These are phyloP conservation scores for Forsythia viridissima DNA, from an alignment of 257 asterid genomes.

Conservation along the genomic window DNA sequence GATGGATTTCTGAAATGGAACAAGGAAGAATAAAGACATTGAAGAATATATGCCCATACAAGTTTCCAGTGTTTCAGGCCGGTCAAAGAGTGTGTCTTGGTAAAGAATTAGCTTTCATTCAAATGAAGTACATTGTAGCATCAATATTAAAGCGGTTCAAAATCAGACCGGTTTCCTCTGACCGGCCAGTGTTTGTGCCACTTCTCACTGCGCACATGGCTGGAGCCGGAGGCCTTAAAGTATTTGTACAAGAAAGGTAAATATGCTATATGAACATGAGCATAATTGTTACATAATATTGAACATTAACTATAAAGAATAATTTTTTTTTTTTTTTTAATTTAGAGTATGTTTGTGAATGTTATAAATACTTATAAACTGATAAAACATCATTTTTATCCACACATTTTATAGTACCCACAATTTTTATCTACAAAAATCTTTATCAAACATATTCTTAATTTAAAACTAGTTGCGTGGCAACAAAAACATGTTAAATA, in stretches of 20 bases:
- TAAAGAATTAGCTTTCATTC: slow-evolving; percentile 68
- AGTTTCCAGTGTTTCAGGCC: slow-evolving; percentile 78
- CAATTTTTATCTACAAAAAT: no score
- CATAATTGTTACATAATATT: no score
- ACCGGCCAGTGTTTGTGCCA: slow-evolving; percentile 58
- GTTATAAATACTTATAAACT: no score
- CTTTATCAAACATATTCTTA: no score
- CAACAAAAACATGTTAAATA: no score
- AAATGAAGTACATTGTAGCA: slow-evolving; percentile 64
- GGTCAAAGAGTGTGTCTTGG: slow-evolving; percentile 79
- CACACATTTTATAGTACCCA: no score
- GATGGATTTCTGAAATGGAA: slow-evolving; percentile 48
- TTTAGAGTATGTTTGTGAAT: no score
- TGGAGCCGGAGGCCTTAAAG: slow-evolving; percentile 64
- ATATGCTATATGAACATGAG: no score
- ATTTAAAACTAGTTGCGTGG: no score
- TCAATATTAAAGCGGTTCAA: slow-evolving; percentile 49
- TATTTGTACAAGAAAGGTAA: slow-evolving; percentile 26
- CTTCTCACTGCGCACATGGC: slow-evolving; percentile 82
- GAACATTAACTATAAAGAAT: no score
- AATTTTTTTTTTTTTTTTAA: no score
- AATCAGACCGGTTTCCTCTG: slow-evolving; percentile 38
- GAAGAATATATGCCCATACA: slow-evolving; percentile 46
- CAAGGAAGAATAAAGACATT: slow-evolving; percentile 32
- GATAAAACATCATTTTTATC: no score